Evolutionary conservation across 345 rosid species (phyloP).

Genomic region (Rhodomyrtus tomentosa): DNA sequence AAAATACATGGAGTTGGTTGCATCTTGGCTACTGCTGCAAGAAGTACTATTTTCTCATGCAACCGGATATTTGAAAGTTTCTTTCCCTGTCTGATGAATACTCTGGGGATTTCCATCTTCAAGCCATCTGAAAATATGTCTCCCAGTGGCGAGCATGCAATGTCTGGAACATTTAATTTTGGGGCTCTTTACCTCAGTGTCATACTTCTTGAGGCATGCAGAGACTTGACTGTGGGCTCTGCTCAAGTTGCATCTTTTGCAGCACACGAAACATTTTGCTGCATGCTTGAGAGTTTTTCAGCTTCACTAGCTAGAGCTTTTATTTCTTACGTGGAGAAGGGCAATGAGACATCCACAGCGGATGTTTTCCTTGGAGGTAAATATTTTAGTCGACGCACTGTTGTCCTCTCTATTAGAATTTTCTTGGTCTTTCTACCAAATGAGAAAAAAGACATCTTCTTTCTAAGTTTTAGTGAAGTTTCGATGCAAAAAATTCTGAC

Average conservation of each 20-base stretch:
- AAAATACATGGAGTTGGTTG: constrained; percentile 46
- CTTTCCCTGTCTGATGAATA: constrained; percentile 45
- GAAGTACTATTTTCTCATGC: constrained; percentile 54
- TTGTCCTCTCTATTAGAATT: not conserved
- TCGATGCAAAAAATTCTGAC: too few relatives aligned
- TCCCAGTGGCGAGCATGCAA: constrained; percentile 9
- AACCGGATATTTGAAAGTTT: constrained; percentile 38
- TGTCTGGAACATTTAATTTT: constrained; percentile 26
- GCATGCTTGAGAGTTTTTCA: constrained; percentile 37
- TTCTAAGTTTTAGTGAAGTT: not conserved
- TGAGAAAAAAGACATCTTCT: not conserved
- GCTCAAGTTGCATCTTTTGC: constrained; percentile 9
- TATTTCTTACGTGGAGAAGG: constrained; percentile 20
- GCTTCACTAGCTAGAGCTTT: constrained; percentile 37
- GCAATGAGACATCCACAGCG: constrained; percentile 13
- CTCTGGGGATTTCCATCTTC: constrained; percentile 32
- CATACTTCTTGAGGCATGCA: constrained; percentile 60
- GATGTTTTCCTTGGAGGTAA: constrained; percentile 64
- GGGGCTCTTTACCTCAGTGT: constrained; percentile 66
- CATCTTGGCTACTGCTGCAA: constrained; percentile 56
- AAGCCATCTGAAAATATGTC: constrained; percentile 16
- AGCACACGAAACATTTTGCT: constrained; percentile 34
- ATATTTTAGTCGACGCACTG: not conserved
- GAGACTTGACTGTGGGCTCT: constrained; percentile 34
- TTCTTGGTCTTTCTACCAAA: not conserved